Percentiles rank a stretch among this genome's conserved stretches.
Conservation (phyloP, 331 rosid species). For the Quercus phellos region DNA sequence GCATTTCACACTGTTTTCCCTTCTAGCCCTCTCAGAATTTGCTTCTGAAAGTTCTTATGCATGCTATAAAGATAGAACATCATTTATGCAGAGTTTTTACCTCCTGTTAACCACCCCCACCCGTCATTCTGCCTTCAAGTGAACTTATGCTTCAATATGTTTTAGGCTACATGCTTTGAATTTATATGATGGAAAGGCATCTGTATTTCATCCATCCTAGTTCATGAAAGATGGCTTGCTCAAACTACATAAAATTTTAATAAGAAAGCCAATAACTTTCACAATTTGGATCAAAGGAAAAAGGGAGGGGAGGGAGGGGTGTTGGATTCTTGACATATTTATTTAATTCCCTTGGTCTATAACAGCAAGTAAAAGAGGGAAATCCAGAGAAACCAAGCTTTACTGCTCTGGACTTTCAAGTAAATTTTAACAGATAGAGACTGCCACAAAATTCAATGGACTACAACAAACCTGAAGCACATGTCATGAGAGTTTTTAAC, state of each 20-base stretch:
- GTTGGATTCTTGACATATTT: background rate
- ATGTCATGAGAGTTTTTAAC: background rate
- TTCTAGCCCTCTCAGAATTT: background rate
- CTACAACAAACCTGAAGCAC: background rate
- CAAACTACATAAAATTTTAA: background rate
- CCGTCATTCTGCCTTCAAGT: background rate
- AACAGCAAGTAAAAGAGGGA: background rate
- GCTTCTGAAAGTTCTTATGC: background rate
- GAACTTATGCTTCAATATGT: background rate
- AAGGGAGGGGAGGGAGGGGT: background rate
- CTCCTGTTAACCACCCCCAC: background rate
- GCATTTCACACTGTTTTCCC: conserved; percentile 1
- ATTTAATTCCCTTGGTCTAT: background rate
- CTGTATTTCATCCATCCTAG: background rate
- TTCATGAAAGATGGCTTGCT: background rate
- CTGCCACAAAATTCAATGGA: background rate
- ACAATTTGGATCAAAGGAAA: background rate
- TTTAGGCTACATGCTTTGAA: background rate
- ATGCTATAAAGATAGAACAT: background rate
- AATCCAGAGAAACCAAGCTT: background rate
- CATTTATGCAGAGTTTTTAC: background rate
- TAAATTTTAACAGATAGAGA: background rate
- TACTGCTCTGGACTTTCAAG: background rate
- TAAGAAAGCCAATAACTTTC: background rate
- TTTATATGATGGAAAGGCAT: background rate